These are phyloP conservation scores for Epichloe uncinata DNA, from an alignment of 2,329 filamentous ascomycete species.

Conservation along the genomic window DNA sequence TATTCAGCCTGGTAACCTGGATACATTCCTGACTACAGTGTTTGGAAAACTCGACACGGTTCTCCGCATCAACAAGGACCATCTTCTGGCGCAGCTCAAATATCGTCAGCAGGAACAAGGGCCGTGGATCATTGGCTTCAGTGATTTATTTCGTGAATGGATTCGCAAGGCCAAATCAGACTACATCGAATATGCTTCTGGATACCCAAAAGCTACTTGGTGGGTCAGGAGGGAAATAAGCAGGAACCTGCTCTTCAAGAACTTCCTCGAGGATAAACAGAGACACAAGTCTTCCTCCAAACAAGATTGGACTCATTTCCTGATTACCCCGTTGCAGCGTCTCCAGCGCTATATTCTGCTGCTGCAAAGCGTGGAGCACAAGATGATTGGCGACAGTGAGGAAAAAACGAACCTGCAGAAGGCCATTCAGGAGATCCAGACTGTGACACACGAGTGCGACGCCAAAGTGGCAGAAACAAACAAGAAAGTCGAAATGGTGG, in stretches of 20 bases:
- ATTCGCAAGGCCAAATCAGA: conserved; percentile 81
- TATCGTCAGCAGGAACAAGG: conserved; percentile 96
- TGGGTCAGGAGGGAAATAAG: conserved; percentile 74
- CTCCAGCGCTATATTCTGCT: conserved; percentile 83
- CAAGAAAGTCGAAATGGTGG: conserved; percentile 79
- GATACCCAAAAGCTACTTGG: conserved; percentile 73
- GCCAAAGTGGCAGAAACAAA: conserved; percentile 83
- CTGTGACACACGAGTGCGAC: conserved; percentile 83
- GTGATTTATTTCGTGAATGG: conserved; percentile 96
- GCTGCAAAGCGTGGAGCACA: conserved; percentile 69
- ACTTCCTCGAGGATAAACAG: conserved; percentile 71
- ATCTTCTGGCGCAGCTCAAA: conserved; percentile 83
- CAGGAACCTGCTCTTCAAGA: conserved; percentile 71
- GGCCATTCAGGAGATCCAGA: conserved; percentile 84
- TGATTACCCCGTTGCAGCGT: conserved; percentile 86
- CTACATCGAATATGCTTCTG: conserved; percentile 85
- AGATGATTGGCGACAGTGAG: conserved; percentile 71
- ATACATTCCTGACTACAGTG: conserved; percentile 69
- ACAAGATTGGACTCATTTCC: conserved; percentile 84
- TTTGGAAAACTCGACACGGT: conserved; percentile 88
- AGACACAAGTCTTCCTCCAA: conserved; percentile 68
- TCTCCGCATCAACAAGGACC: conserved; percentile 82
- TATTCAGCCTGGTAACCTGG: conserved; percentile 62
- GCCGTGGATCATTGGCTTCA: conserved; percentile 86
- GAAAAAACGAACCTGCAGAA: conserved; percentile 75